Evolutionary conservation across 345 rosid genomes (phyloP).

Genomic region (Lepidium didymum): DNA sequence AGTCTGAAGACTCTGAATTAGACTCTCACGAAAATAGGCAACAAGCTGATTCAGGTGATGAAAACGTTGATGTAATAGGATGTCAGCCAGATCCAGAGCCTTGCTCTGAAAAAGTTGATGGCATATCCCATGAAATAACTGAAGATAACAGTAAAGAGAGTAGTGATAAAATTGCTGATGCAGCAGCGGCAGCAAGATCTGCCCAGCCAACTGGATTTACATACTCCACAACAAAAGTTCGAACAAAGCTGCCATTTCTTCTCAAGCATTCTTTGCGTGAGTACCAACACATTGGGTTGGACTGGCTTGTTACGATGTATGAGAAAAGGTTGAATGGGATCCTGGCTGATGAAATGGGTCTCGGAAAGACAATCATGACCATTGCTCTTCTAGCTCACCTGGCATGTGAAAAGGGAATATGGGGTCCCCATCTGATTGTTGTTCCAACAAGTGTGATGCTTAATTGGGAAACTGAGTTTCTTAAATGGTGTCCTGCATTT

Average conservation of each 20-base stretch:
- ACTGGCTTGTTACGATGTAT: conserved; percentile 99
- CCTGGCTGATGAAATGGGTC: conserved; percentile 99
- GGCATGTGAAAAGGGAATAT: conserved; percentile 97
- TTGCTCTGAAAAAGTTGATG: conserved; percentile 33
- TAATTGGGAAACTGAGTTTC: conserved; percentile 99
- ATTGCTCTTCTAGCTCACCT: conserved; percentile 97
- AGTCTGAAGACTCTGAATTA: conserved; percentile 45
- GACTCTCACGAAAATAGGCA: conserved; percentile 38
- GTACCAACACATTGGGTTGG: conserved; percentile 98
- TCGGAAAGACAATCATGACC: conserved; percentile 99
- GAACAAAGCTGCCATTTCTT: conserved; percentile 95
- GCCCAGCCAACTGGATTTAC: conserved; percentile 99
- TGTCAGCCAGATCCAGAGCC: conserved; percentile 26
- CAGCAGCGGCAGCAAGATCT: conserved; percentile 98
- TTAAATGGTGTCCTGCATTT: conserved; percentile 99
- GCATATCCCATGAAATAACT: conserved; percentile 28
- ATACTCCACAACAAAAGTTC: conserved; percentile 88
- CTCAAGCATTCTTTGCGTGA: conserved; percentile 95
- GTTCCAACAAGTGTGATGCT: conserved; percentile 99
- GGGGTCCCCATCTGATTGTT: conserved; percentile 99
- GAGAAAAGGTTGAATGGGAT: conserved; percentile 97
- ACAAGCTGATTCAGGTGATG: conserved; percentile 36
- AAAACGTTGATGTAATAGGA: conserved; percentile 34
- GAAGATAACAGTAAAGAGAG: conserved; percentile 39
- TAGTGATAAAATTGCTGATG: conserved; percentile 83